These are phyloP conservation scores for Exophiala xenobiotica DNA, from an alignment of 2,329 filamentous ascomycete genomes.

Conservation along the genomic window DNA sequence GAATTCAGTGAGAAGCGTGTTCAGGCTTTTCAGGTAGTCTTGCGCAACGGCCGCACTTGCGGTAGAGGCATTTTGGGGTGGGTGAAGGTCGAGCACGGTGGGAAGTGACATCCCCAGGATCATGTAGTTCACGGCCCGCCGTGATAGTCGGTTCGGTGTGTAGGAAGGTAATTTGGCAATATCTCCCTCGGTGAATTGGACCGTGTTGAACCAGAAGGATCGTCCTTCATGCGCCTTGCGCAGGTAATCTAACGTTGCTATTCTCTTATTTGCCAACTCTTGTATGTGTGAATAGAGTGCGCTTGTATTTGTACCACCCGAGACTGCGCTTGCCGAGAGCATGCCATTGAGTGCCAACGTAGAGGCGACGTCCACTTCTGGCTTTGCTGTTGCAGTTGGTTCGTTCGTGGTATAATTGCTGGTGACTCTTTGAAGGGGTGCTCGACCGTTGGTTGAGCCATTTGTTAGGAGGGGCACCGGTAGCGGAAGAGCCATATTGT, in stretches of 20 bases:
- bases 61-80: conserved; percentile 18
- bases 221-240: conserved; percentile 94
- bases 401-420: conserved; percentile 12
- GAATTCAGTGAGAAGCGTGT: conserved; percentile 84
- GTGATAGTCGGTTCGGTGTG: conserved; percentile 76
- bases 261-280: conserved; percentile 84
- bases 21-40: conserved; percentile 85
- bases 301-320: conserved; percentile 8
- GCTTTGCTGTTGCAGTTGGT: conserved; percentile 2
- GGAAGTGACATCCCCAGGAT: conserved; percentile 90
- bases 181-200: conserved; percentile 83
- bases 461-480: conserved; percentile 3
- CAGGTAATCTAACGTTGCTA: conserved; percentile 89
- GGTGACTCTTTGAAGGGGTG: conserved; percentile 10
- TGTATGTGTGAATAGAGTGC: conserved; percentile 66
- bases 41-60: conserved; percentile 69
- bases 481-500: conserved; percentile 21
- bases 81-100: conserved; percentile 73
- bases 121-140: conserved; percentile 90
- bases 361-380: conserved; percentile 17
- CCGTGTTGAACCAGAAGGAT: conserved; percentile 97
- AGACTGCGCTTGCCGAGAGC: conserved; percentile 4
- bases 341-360: conserved; percentile 21
- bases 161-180: conserved; percentile 82
- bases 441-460: conserved; percentile 8